Evolutionary conservation across 148 eudicot species (phyloP).

Genomic region (Camellia granthamiana): DNA sequence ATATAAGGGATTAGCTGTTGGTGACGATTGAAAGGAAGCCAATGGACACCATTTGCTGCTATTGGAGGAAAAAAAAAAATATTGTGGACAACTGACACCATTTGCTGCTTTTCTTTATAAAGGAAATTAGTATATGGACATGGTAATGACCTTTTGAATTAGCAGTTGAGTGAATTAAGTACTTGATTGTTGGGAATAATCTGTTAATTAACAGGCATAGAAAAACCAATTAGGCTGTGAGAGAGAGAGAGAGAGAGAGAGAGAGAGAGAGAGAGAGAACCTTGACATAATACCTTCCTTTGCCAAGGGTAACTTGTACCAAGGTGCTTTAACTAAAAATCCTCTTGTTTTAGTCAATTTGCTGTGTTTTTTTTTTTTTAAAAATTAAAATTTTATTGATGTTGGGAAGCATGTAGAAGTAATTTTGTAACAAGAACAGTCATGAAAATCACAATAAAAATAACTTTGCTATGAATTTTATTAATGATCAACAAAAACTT

Average conservation of each 20-base stretch:
- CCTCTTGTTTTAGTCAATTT: neutral
- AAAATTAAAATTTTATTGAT: neutral
- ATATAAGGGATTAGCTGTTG: too few relatives aligned
- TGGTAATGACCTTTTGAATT: neutral
- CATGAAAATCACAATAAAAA: neutral
- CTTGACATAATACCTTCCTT: neutral
- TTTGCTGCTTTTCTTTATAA: neutral
- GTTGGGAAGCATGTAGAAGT: neutral
- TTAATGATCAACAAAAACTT: neutral
- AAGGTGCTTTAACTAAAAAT: neutral
- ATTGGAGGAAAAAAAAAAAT: neutral
- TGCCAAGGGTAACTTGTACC: neutral
- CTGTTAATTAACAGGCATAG: neutral
- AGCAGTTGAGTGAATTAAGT: neutral
- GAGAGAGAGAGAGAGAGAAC: neutral
- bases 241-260: neutral
- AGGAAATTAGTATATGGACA: neutral
- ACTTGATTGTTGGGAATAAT: neutral
- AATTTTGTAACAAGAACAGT: neutral
- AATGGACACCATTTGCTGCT: neutral
- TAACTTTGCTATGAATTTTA: neutral
- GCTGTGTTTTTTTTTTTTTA: neutral
- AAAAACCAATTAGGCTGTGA: neutral
- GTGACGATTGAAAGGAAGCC: too few relatives aligned
- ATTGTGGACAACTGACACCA: neutral